Percentiles rank a stretch among this genome's conserved stretches.
These are phyloP conservation scores for Mycena rebaudengoi DNA, from an alignment of 768 basidiomycete genomes.

Conservation along the genomic window DNA sequence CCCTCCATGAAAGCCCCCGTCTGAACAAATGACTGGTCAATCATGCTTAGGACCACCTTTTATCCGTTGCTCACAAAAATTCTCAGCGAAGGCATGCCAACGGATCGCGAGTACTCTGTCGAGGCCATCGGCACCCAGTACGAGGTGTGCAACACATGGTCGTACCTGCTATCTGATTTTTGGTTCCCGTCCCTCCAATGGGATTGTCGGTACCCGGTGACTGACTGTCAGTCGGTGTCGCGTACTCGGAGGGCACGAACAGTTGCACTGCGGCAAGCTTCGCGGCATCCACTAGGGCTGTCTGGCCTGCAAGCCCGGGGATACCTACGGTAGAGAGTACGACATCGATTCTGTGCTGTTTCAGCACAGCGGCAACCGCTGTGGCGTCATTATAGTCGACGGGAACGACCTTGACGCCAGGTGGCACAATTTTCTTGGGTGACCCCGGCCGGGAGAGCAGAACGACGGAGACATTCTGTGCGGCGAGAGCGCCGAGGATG, in stretches of 20 bases:
- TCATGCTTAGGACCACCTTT: neutral
- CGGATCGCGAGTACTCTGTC: constrained; percentile 38
- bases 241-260: neutral
- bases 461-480: constrained; percentile 44
- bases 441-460: constrained; percentile 25
- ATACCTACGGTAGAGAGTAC: neutral
- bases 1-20: constrained; percentile 43
- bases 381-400: constrained; percentile 38
- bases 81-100: constrained; percentile 39
- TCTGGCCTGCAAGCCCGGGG: neutral
- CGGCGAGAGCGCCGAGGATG: constrained; percentile 51
- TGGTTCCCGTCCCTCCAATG: neutral
- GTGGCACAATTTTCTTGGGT: constrained; percentile 7
- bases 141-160: neutral
- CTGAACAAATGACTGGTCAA: constrained; percentile 24
- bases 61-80: constrained; percentile 36
- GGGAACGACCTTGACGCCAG: constrained; percentile 32
- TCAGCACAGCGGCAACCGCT: constrained; percentile 33
- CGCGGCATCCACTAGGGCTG: neutral
- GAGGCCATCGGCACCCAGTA: neutral
- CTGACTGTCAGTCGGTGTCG: neutral
- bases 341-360: neutral
- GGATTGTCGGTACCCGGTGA: no score
- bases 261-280: neutral
- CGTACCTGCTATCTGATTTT: neutral